Evolutionary conservation across 2,329 filamentous ascomycete genomes (phyloP).

Genomic region (Didymella lethalis): DNA sequence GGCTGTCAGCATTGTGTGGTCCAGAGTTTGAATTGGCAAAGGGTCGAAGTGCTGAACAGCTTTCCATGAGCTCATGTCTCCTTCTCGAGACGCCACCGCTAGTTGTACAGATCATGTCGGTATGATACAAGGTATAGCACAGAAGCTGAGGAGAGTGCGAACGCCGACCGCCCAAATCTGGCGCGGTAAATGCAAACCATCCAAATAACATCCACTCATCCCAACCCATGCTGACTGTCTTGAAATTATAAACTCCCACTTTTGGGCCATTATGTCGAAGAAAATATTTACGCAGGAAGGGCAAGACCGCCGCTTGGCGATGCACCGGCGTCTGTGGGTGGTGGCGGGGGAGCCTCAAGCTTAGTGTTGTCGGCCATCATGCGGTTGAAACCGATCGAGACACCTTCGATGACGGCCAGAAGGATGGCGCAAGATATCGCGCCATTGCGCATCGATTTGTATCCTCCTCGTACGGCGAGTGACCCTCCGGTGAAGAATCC

Average conservation of each 20-base stretch:
- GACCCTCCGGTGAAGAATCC: conserved; percentile 92
- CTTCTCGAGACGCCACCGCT: conserved; percentile 32
- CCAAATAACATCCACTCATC: conserved; percentile 32
- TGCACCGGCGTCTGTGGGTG: conserved; percentile 45
- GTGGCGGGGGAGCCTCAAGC: conserved; percentile 68
- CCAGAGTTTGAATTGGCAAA: too few relatives aligned
- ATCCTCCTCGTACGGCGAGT: conserved; percentile 88
- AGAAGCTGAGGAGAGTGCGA: conserved; percentile 49
- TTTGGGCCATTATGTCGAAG: conserved; percentile 24
- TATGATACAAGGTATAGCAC: conserved; percentile 48
- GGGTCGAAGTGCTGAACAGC: conserved; percentile 3
- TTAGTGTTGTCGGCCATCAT: conserved; percentile 91
- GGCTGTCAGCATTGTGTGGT: too few relatives aligned
- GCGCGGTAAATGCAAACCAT: conserved; percentile 43
- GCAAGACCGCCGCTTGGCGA: conserved; percentile 32
- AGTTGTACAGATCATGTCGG: conserved; percentile 42
- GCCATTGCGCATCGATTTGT: conserved; percentile 90
- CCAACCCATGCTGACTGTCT: conserved; percentile 27
- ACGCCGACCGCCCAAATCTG: conserved; percentile 43
- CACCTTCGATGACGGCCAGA: conserved; percentile 94
- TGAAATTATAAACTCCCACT: conserved; percentile 32
- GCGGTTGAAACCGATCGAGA: conserved; percentile 93
- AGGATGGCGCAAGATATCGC: conserved; percentile 96
- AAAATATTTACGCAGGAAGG: conserved; percentile 35
- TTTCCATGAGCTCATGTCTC: conserved; percentile 23